A percentile compares a stretch with the other conserved stretches of the same genome.
Conservation (phyloP, 257 asterid genomes). For the Verbascum thapsus region DNA sequence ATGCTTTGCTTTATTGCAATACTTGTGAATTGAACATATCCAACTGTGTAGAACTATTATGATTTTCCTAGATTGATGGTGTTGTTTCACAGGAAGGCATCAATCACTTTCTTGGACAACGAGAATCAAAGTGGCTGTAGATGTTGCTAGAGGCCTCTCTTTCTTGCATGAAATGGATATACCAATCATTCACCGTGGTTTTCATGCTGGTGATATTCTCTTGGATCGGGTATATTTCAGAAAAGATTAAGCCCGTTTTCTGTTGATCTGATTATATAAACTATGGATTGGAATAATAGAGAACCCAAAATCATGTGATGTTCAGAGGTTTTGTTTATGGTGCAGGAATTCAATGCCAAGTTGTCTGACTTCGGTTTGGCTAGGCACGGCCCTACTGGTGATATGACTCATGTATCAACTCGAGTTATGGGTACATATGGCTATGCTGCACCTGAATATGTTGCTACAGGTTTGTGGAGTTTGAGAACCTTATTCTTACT, state of each 20-base stretch:
- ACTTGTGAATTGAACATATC: not conserved
- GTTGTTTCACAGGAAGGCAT: slow-evolving; percentile 4
- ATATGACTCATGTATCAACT: slow-evolving; percentile 43
- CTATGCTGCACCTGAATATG: slow-evolving; percentile 33
- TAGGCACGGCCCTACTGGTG: slow-evolving; percentile 50
- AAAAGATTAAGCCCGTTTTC: not conserved
- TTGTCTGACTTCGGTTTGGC: slow-evolving; percentile 52
- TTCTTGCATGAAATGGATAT: slow-evolving; percentile 33
- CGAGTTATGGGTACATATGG: slow-evolving; percentile 53
- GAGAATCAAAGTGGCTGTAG: slow-evolving; percentile 31
- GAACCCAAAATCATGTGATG: not conserved
- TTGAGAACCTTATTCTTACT: not conserved
- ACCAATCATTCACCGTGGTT: slow-evolving; percentile 21
- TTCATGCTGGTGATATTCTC: slow-evolving; percentile 22
- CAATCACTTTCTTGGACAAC: slow-evolving; percentile 25
- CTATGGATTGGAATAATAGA: no score
- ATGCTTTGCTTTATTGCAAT: not conserved
- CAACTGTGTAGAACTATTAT: no score
- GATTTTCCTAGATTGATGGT: no score
- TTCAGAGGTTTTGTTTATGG: not conserved
- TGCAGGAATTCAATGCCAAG: slow-evolving; percentile 58
- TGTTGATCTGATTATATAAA: not conserved
- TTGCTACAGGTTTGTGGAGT: slow-evolving; percentile 18
- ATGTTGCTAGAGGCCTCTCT: slow-evolving; percentile 34
- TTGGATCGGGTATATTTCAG: slow-evolving; percentile 27